Base-by-base conservation (phyloP, 2,329 filamentous ascomycete species). In the Byssochlamys sp. region DNA sequence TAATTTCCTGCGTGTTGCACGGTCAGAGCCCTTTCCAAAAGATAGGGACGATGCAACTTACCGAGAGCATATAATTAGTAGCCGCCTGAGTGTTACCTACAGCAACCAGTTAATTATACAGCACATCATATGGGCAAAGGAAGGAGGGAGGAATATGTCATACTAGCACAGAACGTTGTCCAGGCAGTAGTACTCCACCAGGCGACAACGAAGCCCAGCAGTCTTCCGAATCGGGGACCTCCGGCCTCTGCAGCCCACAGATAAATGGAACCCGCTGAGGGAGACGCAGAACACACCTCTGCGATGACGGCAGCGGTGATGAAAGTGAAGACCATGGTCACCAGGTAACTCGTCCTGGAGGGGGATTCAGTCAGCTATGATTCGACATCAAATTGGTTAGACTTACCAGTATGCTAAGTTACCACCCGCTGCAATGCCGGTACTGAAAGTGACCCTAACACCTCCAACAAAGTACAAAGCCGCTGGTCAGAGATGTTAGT, bases 131-230 rank as follows among this genome's bases (percentile, higher is more conserved):
- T 56, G 3, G 28, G 19, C 19, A 1, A 19, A 19, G 19, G 19
- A 19, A 19, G 19, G 19, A 19, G 19, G 7, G 6, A 31, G 25
- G 25, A 2, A n/a, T 33, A 29, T 27, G 2, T 39, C 12, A 58
- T 66, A 74, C 79, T 81, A 2, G 79, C 79, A 65, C 78, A 81
- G 57, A 81, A 81, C 0, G 79, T 84, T 1, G 82, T 84, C 82
- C 82, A 84, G 1, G 82, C 82, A 0, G 81, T 84, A 0, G 81
- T 83, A 63, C 79, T 81, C 82, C 82, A 84, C 82, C 81, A 84
- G 0, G 82, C 82, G n/a, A 84, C 82, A n/a, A 83, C 69, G 65
- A 83, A 84, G 19, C 81, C 81, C 56, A 84, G 76, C 0, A 84
- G 70, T 28, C 81, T 69, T n/a, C 81, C 81, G 61, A 74, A 84